Conservation (phyloP, 345 rosid species). For the Laguncularia racemosa region DNA sequence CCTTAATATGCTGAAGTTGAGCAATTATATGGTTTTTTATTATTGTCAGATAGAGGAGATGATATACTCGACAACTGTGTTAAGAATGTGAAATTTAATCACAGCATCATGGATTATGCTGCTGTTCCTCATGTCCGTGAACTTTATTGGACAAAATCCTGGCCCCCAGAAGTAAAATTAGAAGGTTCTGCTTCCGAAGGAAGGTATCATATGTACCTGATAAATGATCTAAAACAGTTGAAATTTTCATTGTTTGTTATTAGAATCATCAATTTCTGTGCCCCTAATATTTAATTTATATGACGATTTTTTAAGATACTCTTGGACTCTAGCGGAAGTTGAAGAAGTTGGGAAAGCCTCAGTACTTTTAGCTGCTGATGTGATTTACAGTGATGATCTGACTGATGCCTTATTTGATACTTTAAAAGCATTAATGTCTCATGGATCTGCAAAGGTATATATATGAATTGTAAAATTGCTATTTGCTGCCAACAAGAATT, state of each 20-base stretch:
- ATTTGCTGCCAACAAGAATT: background rate
- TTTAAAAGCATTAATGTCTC: conserved; percentile 40
- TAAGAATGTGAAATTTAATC: conserved; percentile 43
- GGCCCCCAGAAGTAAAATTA: conserved; percentile 45
- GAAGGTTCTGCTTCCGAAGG: conserved; percentile 15
- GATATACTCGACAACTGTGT: conserved; percentile 65
- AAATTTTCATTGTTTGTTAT: background rate
- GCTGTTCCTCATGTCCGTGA: conserved; percentile 52
- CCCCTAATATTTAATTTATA: background rate
- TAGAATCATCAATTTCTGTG: background rate
- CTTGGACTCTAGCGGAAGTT: conserved; percentile 41
- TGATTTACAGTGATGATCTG: conserved; percentile 55
- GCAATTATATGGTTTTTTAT: background rate
- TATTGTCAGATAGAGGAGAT: conserved; percentile 47
- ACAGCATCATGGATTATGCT: conserved; percentile 28
- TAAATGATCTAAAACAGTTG: conserved; percentile 1
- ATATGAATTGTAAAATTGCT: background rate
- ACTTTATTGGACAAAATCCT: conserved; percentile 64
- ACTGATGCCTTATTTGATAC: conserved; percentile 44
- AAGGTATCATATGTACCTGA: conserved; percentile 22
- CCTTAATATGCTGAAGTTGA: too few species aligned
- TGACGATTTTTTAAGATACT: conserved; percentile 21
- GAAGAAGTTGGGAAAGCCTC: conserved; percentile 45
- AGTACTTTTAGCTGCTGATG: conserved; percentile 61
- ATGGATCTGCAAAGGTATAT: conserved; percentile 39